Percentiles rank a stretch among this genome's conserved stretches.
Evolutionary conservation across 2,329 filamentous ascomycete species (phyloP).

Genomic region (Escovopsis sp.): DNA sequence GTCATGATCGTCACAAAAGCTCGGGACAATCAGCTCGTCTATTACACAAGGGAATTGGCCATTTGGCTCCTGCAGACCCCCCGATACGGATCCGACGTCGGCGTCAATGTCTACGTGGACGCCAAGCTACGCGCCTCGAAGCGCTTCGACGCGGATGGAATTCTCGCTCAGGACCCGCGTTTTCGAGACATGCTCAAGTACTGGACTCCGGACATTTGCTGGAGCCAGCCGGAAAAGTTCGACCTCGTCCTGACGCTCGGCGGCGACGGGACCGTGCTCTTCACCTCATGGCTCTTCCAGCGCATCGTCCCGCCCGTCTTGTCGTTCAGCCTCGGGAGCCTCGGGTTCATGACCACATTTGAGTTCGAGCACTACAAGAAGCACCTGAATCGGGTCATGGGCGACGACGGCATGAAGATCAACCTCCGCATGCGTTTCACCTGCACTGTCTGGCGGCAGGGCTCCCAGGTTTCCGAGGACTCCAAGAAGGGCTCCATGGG

Average conservation of each 20-base stretch:
- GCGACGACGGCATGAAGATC: slow-evolving; percentile 87
- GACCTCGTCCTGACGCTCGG: slow-evolving; percentile 84
- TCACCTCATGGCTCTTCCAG: slow-evolving; percentile 87
- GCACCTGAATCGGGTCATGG: slow-evolving; percentile 81
- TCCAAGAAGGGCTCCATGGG: slow-evolving; percentile 56
- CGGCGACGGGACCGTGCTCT: slow-evolving; percentile 75
- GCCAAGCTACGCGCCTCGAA: slow-evolving; percentile 80
- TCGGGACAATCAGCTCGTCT: slow-evolving; percentile 82
- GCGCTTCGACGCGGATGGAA: slow-evolving; percentile 64
- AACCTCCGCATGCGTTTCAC: slow-evolving; percentile 98
- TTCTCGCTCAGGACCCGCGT: slow-evolving; percentile 59
- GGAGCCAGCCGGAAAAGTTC: slow-evolving; percentile 85
- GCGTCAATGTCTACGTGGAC: slow-evolving; percentile 96
- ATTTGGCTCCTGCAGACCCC: slow-evolving; percentile 81
- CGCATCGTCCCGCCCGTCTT: slow-evolving; percentile 73
- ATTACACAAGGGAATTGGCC: slow-evolving; percentile 73
- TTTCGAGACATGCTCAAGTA: slow-evolving; percentile 80
- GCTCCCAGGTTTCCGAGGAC: slow-evolving; percentile 10
- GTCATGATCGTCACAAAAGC: slow-evolving; percentile 99
- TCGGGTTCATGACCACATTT: slow-evolving; percentile 82
- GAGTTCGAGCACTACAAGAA: slow-evolving; percentile 79
- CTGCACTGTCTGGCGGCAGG: slow-evolving; percentile 82
- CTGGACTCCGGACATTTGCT: slow-evolving; percentile 94
- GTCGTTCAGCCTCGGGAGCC: slow-evolving; percentile 69
- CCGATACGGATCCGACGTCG: slow-evolving; percentile 76